phyloP scores from a whole-genome alignment of 345 rosid genomes.

The Gossypium ekmanianum region DNA sequence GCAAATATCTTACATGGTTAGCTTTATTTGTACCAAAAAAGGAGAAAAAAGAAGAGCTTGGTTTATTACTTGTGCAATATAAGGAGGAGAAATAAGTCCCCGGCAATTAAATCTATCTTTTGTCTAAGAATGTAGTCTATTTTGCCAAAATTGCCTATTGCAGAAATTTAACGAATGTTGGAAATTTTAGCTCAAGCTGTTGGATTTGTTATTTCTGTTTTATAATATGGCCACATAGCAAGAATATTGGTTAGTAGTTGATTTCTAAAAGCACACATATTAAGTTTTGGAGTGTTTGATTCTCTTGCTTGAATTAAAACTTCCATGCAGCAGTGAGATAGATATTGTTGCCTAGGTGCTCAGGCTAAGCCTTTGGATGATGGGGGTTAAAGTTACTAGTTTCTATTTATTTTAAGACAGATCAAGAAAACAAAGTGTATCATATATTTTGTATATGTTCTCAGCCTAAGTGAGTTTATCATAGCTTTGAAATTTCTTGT shows the following conservation, averaged over 20 bases:
- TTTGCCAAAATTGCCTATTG: neutral
- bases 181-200: conserved; percentile 1
- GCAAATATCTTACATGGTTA: neutral
- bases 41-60: neutral
- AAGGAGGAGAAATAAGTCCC: neutral
- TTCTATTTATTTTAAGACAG: neutral
- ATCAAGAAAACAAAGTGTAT: neutral
- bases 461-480: neutral
- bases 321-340: neutral
- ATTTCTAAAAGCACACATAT: neutral
- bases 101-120: neutral
- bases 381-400: neutral
- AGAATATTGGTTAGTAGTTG: neutral
- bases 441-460: neutral
- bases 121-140: neutral
- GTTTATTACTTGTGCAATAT: neutral
- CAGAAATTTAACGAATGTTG: neutral
- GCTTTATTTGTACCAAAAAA: neutral
- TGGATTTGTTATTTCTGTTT: neutral
- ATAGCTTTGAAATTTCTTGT: neutral
- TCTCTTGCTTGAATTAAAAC: neutral
- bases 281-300: neutral
- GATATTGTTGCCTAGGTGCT: neutral
- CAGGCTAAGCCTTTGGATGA: neutral
- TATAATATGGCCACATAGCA: neutral